Evolutionary conservation across 2,329 filamentous ascomycete genomes (phyloP).

Genomic region (Didymella sp.): DNA sequence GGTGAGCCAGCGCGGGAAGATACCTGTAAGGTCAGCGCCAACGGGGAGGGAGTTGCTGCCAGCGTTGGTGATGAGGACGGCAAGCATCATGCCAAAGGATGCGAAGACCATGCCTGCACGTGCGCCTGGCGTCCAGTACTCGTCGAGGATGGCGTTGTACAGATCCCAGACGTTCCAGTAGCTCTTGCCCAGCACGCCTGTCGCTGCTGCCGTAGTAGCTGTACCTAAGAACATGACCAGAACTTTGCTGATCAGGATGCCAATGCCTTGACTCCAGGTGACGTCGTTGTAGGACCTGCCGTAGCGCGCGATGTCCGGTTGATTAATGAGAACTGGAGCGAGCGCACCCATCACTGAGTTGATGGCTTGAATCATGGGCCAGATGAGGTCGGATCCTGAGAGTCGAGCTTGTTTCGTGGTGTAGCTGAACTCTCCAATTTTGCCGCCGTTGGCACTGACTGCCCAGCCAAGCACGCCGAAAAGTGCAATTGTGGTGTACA

Average conservation of each 20-base stretch:
- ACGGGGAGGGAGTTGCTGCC: slow-evolving; percentile 37
- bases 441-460: slow-evolving; percentile 33
- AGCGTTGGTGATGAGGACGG: slow-evolving; percentile 36
- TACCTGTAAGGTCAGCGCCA: slow-evolving; percentile 35
- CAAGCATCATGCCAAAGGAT: slow-evolving; percentile 36
- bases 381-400: slow-evolving; percentile 27
- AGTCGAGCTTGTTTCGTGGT: slow-evolving; percentile 26
- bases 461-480: slow-evolving; percentile 30
- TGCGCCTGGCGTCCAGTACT: slow-evolving; percentile 31
- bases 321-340: slow-evolving; percentile 29
- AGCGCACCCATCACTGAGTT: slow-evolving; percentile 32
- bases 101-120: slow-evolving; percentile 39
- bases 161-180: slow-evolving; percentile 37
- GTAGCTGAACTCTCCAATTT: slow-evolving; percentile 25
- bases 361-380: slow-evolving; percentile 31
- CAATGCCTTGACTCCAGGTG: slow-evolving; percentile 28
- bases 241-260: slow-evolving; percentile 32
- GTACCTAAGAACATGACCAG: slow-evolving; percentile 35
- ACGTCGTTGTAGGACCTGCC: slow-evolving; percentile 25
- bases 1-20: slow-evolving; percentile 36
- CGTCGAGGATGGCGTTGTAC: slow-evolving; percentile 26
- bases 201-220: slow-evolving; percentile 27
- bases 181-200: slow-evolving; percentile 28
- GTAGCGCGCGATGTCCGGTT: slow-evolving; percentile 34
- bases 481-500: slow-evolving; percentile 23